Conservation (phyloP, 108 stramenopile genomes). For the Epithemia pelagica region DNA sequence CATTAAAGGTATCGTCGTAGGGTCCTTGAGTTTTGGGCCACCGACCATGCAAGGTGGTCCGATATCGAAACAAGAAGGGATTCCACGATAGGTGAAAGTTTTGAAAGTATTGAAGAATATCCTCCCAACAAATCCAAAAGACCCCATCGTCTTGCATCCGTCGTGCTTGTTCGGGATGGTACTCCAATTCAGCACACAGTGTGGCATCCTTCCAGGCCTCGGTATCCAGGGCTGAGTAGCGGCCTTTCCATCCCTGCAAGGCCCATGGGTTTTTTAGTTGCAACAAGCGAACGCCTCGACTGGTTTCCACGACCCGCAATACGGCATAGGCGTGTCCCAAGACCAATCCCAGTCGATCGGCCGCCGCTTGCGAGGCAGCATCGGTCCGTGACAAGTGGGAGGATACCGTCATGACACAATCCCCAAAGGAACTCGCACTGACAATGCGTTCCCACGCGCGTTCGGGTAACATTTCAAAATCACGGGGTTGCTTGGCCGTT, state of each 20-base stretch:
- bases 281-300: conserved; percentile 49
- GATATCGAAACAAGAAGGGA: conserved; percentile 48
- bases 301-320: conserved; percentile 56
- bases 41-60: conserved; percentile 38
- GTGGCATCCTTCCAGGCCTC: conserved; percentile 38
- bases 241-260: conserved; percentile 61
- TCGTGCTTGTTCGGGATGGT: conserved; percentile 42
- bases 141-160: conserved; percentile 73
- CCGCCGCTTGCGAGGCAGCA: conserved; percentile 49
- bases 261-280: conserved; percentile 94
- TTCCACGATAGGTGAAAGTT: conserved; percentile 74
- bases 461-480: conserved; percentile 66
- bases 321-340: conserved; percentile 92
- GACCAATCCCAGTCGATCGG: conserved; percentile 71
- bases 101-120: conserved; percentile 67
- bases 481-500: conserved; percentile 26
- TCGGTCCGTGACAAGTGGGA: conserved; percentile 28
- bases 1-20: conserved; percentile 54
- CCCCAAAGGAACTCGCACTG: conserved; percentile 67
- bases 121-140: conserved; percentile 86
- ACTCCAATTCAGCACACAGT: conserved; percentile 48
- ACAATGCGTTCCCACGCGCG: conserved; percentile 77
- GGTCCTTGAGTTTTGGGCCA: conserved; percentile 57
- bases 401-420: conserved; percentile 83
- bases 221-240: conserved; percentile 40